Conservation (phyloP, 2,329 filamentous ascomycete genomes). For the Paecilomyces sp. region DNA sequence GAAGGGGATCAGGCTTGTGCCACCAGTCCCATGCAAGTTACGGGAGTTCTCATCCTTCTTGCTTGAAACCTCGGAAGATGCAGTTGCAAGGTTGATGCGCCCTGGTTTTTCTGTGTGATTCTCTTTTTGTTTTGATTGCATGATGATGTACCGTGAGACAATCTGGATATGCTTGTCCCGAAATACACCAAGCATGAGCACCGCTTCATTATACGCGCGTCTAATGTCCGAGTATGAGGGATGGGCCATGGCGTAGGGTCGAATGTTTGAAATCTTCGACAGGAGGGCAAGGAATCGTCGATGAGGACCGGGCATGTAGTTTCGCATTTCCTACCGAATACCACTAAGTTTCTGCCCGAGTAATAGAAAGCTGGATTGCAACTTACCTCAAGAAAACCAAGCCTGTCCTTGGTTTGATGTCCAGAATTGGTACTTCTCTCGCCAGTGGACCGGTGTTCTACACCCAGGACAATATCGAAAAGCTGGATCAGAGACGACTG, state of each 20-base stretch:
- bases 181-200: constrained; percentile 39
- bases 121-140: constrained; percentile 26
- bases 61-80: constrained; percentile 32
- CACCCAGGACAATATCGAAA: constrained; percentile 46
- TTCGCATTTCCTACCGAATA: constrained; percentile 40
- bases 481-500: constrained; percentile 50
- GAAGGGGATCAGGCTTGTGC: constrained; percentile 48
- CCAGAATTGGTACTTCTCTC: constrained; percentile 16
- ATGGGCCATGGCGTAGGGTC: constrained; percentile 33
- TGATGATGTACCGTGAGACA: constrained; percentile 47
- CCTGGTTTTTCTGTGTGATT: constrained; percentile 7
- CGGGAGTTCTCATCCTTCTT: constrained; percentile 21
- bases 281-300: constrained; percentile 44
- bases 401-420: constrained; percentile 14
- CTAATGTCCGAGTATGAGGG: constrained; percentile 27
- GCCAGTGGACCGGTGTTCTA: constrained; percentile 39
- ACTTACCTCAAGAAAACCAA: constrained; percentile 22
- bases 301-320: constrained; percentile 49
- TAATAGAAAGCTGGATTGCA: neutral
- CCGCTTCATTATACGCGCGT: constrained; percentile 40
- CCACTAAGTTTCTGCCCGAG: neutral
- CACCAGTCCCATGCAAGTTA: constrained; percentile 44
- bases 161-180: constrained; percentile 48
- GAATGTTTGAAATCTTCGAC: constrained; percentile 39
- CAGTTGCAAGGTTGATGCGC: constrained; percentile 38